Base-by-base conservation (phyloP, 1,139 yeast species). In the Kurtzmaniella quercitrusa region DNA sequence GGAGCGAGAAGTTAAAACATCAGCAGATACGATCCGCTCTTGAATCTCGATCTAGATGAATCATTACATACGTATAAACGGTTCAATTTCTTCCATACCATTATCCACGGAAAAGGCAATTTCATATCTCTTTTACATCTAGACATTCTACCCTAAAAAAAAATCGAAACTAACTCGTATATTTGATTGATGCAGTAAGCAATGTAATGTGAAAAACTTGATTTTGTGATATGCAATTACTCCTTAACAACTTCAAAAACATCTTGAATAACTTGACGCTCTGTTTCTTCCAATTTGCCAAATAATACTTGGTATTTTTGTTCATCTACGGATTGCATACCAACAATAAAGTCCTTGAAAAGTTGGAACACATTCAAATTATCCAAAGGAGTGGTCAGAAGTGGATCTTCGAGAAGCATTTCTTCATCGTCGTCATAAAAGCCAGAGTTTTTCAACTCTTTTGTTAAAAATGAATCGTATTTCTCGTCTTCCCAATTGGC, bases 381-480 rank as follows among this genome's bases (percentile, higher is more conserved):
- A 54, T 93, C 98, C 45, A 93, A 67, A 1, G 95, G 83, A 2
- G 89, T 84, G 40, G 84, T 81, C 3, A 85, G 78, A 50, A 88
- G 72, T 3, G 96, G 91, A 61, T 93, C 96, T 54, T 89, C 97
- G 20, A 74, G 76, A 5, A 86, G 60, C 33, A 74, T 80, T 20
- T 81, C 88, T 38, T 79, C 80, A 16, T 68, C 76, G 28, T 65
- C 66, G 36, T 63, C 72, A 42, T 63, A 71, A 43, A 63, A 69
- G 20, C 63, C 73, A 4, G 60, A 51, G 38, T 55, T 66, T 50
- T 70, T 67, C 42, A 68, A 55, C 40, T 70, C 71, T 42, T 26
- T 51, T 56, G n/a, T 50, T 50, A 30, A 42, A 37, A 37, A 45
- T 17, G 38, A 44, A n/a, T 49, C 56, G 17, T 40, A 45, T 6